Percentiles rank a stretch among this genome's conserved stretches.
These are phyloP conservation scores for Kokia cookei DNA, from an alignment of 441 rosid species.

Conservation along the genomic window DNA sequence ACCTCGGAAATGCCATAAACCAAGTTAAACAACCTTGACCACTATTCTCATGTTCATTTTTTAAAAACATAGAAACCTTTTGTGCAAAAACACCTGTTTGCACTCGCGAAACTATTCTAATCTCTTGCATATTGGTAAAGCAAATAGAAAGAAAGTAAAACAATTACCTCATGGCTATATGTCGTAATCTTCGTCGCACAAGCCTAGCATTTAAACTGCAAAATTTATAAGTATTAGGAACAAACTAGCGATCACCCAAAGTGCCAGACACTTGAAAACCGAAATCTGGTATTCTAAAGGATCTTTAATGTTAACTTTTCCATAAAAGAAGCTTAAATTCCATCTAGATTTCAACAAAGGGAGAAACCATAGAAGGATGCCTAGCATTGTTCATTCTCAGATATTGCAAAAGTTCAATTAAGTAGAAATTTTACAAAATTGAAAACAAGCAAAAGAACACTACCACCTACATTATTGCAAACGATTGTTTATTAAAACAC, in stretches of 20 bases:
- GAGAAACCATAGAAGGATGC: not conserved
- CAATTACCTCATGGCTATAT: conserved; percentile 65
- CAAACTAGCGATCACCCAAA: not conserved
- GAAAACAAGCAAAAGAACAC: not conserved
- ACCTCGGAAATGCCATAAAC: not conserved
- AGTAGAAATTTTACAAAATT: not conserved
- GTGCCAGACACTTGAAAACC: too few relatives aligned
- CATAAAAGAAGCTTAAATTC: not conserved
- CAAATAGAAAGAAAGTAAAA: conserved; percentile 3
- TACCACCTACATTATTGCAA: not conserved
- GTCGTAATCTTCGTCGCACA: conserved; percentile 79
- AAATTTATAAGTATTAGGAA: not conserved
- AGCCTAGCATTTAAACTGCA: conserved; percentile 72
- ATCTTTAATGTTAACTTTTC: not conserved
- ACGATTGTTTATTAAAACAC: not conserved
- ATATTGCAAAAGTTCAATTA: not conserved
- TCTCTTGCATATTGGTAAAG: not conserved
- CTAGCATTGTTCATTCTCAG: not conserved
- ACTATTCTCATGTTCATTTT: not conserved
- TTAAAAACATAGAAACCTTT: not conserved
- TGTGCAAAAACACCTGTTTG: not conserved
- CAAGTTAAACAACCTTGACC: not conserved
- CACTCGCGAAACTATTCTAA: not conserved
- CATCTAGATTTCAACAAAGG: not conserved
- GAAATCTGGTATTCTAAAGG: not conserved